A percentile compares a stretch with the other conserved stretches of the same genome.
These are phyloP conservation scores for Secale cereale DNA, from an alignment of 176 grass and related monocot species.

Conservation along the genomic window DNA sequence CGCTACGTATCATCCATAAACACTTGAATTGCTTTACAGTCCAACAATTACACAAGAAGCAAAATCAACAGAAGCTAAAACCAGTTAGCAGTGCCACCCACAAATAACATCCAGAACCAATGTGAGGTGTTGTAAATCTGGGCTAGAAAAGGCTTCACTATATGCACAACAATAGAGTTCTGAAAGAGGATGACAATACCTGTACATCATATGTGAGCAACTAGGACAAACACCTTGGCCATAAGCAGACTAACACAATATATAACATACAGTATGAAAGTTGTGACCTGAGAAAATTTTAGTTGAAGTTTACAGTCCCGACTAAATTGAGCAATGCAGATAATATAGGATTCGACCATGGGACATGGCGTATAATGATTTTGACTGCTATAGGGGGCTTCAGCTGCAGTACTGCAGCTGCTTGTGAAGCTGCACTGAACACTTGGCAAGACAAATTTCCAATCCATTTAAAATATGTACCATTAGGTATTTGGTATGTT, in stretches of 20 bases:
- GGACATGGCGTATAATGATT: background rate
- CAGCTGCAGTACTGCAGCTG: background rate
- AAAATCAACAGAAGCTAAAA: background rate
- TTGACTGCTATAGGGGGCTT: background rate
- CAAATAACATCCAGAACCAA: background rate
- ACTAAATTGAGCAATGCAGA: background rate
- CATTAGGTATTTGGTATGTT: background rate
- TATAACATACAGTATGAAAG: slow-evolving; percentile 1
- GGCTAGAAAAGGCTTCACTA: background rate
- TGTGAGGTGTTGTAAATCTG: background rate
- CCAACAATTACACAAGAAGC: background rate
- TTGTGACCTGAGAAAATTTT: background rate
- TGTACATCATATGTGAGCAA: background rate
- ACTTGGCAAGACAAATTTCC: background rate
- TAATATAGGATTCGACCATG: background rate
- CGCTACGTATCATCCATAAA: background rate
- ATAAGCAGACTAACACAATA: background rate
- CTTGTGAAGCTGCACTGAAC: background rate
- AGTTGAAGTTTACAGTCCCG: background rate
- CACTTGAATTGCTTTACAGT: background rate
- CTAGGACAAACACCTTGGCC: background rate
- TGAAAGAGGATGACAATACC: background rate
- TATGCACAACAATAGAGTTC: background rate
- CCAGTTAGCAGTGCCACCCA: background rate
- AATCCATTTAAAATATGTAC: background rate